Evolutionary conservation across 352 stramenopile genomes (phyloP).

Genomic region (Pythium sp.): DNA sequence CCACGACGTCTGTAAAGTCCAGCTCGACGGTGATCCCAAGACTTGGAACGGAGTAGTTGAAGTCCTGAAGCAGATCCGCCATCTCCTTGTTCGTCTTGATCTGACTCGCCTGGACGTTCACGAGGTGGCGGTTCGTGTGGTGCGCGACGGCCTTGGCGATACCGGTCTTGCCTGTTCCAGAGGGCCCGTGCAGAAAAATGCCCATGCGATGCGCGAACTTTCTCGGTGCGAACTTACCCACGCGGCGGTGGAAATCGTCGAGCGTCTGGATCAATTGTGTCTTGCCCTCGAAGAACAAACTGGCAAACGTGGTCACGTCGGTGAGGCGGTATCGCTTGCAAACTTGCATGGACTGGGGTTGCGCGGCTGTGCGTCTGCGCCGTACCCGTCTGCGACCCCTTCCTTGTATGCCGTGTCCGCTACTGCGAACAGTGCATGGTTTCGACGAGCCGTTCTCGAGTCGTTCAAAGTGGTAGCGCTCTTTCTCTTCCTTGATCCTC

Average conservation of each 20-base stretch:
- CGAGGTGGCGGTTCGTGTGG: constrained; percentile 43
- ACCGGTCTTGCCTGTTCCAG: constrained; percentile 73
- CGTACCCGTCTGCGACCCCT: background rate
- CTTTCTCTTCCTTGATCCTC: constrained; percentile 15
- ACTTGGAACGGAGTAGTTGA: constrained; percentile 32
- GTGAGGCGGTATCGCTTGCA: constrained; percentile 54
- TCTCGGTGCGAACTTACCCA: constrained; percentile 58
- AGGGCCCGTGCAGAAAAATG: constrained; percentile 67
- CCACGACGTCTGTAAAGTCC: constrained; percentile 61
- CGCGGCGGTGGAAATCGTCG: constrained; percentile 42
- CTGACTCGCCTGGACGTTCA: constrained; percentile 30
- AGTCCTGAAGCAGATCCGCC: constrained; percentile 46
- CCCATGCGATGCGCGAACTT: constrained; percentile 68
- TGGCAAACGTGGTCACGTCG: constrained; percentile 67
- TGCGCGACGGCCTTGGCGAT: constrained; percentile 66
- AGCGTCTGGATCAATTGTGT: constrained; percentile 36
- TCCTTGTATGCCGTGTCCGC: background rate
- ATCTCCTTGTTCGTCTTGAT: constrained; percentile 55
- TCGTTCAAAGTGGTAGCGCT: constrained; percentile 11
- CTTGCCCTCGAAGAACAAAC: constrained; percentile 75
- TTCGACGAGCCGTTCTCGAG: background rate
- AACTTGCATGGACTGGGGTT: background rate
- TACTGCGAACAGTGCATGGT: background rate
- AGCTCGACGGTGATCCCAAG: constrained; percentile 41
- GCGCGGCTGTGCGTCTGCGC: background rate